phyloP scores from a whole-genome alignment of 139 green algal genomes.

The Eudorina sp. region DNA sequence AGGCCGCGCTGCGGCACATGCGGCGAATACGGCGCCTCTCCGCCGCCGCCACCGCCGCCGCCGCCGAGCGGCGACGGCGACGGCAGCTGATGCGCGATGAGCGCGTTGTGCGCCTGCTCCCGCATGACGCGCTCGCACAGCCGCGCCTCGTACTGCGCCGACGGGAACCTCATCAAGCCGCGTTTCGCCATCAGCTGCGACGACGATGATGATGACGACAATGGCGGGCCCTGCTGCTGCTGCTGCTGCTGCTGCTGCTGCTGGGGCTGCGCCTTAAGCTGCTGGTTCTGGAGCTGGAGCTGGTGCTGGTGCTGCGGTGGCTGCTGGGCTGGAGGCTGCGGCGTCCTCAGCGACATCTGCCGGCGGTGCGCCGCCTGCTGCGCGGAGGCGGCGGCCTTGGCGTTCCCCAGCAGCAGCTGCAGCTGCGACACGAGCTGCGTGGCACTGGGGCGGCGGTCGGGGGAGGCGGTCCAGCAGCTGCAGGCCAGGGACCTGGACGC shows the following conservation, averaged over 20 bases:
- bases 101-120: constrained; percentile 2
- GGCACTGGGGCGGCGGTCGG: constrained; percentile 36
- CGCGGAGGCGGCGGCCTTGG: neutral
- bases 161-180: neutral
- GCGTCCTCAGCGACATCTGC: neutral
- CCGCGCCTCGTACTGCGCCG: neutral
- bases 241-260: constrained; percentile 6
- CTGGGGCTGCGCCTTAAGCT: neutral
- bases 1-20: too few relatives aligned
- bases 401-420: neutral
- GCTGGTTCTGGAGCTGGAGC: neutral
- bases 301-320: constrained; percentile 1
- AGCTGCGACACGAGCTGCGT: constrained; percentile 31
- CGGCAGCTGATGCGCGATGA: neutral
- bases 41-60: neutral
- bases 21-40: too few relatives aligned
- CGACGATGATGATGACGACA: too few relatives aligned
- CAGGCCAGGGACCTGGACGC: neutral
- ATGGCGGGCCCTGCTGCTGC: neutral
- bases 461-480: constrained; percentile 10
- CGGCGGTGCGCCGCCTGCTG: neutral
- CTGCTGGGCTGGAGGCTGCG: too few relatives aligned
- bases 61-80: neutral
- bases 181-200: neutral
- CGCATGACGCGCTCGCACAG: neutral